A percentile compares a stretch with the other conserved stretches of the same genome.
Conservation (phyloP, 2,329 filamentous ascomycete genomes). For the Didymella arachidicola region DNA sequence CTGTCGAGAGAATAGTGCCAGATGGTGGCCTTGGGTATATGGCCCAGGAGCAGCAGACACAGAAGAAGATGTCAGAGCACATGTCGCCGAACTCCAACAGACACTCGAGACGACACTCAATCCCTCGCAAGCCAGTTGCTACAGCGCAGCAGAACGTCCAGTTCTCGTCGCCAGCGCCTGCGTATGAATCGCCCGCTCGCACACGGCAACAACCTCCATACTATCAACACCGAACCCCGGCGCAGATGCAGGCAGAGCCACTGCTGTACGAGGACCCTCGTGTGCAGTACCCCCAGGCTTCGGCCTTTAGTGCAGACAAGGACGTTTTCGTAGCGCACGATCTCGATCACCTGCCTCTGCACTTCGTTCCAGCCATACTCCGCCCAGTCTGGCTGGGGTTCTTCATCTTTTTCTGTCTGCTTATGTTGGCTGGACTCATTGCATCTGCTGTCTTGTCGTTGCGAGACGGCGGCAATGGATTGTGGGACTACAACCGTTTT, state of each 20-base stretch:
- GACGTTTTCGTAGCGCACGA: constrained; percentile 60
- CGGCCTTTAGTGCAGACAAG: constrained; percentile 29
- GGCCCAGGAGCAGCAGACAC: constrained; percentile 42
- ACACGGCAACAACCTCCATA: constrained; percentile 11
- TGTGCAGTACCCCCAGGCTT: constrained; percentile 15
- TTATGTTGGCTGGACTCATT: constrained; percentile 76
- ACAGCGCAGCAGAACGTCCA: constrained; percentile 13
- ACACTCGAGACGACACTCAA: constrained; percentile 22
- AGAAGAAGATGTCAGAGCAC: constrained; percentile 40
- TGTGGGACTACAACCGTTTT: constrained; percentile 73
- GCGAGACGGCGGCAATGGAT: constrained; percentile 62
- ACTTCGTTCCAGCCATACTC: constrained; percentile 75
- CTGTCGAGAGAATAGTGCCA: constrained; percentile 59
- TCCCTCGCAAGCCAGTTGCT: constrained; percentile 20
- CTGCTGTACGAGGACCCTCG: constrained; percentile 13
- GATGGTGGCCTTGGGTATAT: constrained; percentile 50
- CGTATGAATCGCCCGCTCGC: constrained; percentile 18
- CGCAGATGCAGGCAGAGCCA: constrained; percentile 14
- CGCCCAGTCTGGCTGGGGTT: constrained; percentile 69
- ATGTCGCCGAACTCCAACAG: constrained; percentile 30
- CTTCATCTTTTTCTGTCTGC: constrained; percentile 67
- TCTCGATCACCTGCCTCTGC: constrained; percentile 59
- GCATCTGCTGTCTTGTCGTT: constrained; percentile 66
- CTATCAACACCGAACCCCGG: constrained; percentile 16
- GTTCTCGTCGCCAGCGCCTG: constrained; percentile 16